phyloP scores from a whole-genome alignment of 2,329 filamentous ascomycete genomes.

The Colletotrichum incanum region DNA sequence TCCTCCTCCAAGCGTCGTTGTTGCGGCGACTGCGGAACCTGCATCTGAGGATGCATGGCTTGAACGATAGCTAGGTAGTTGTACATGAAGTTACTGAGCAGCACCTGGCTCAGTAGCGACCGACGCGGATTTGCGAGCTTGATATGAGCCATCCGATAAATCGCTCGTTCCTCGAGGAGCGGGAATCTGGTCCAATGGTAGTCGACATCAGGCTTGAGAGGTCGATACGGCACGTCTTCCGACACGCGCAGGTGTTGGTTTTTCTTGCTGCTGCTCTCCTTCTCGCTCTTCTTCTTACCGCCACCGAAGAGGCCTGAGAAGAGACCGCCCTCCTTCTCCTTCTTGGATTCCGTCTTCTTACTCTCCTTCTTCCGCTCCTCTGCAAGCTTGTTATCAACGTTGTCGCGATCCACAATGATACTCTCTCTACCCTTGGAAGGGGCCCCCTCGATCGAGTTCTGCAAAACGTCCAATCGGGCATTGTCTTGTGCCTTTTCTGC shows the following conservation, averaged over 20 bases:
- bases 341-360: conserved; percentile 85
- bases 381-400: conserved; percentile 78
- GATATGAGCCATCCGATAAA: conserved; percentile 98
- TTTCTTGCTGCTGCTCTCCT: conserved; percentile 82
- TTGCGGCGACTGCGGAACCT: conserved; percentile 87
- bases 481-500: conserved; percentile 79
- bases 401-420: conserved; percentile 85
- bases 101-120: conserved; percentile 91
- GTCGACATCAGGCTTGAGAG: conserved; percentile 88
- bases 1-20: conserved; percentile 75
- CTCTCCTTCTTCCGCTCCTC: conserved; percentile 89
- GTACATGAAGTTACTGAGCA: conserved; percentile 99
- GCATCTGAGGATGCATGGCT: conserved; percentile 97
- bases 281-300: conserved; percentile 88
- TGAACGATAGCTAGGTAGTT: conserved; percentile 98
- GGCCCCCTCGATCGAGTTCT: conserved; percentile 85
- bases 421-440: conserved; percentile 83
- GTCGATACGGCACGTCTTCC: conserved; percentile 81
- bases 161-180: conserved; percentile 94
- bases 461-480: conserved; percentile 86
- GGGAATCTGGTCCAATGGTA: conserved; percentile 98
- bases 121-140: conserved; percentile 98
- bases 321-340: conserved; percentile 93
- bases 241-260: conserved; percentile 81
- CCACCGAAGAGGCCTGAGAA: conserved; percentile 95